Evolutionary conservation across 345 rosid genomes (phyloP).

Genomic region (Anacardium occidentale): DNA sequence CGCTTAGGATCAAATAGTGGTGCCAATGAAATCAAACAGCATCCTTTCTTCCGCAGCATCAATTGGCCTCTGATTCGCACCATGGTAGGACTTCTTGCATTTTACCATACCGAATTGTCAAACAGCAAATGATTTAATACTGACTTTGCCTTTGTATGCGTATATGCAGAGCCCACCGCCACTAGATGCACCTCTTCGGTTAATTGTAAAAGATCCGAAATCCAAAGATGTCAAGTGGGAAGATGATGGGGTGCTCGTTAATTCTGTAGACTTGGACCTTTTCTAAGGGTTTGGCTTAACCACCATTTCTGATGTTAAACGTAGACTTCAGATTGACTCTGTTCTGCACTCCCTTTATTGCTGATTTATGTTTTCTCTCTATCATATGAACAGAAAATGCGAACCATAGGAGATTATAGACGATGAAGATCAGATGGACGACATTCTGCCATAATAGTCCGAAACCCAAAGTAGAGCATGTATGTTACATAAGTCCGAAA

Average conservation of each 20-base stretch:
- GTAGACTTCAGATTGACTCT: too few relatives aligned
- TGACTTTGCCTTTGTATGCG: neutral
- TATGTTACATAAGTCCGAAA: too few relatives aligned
- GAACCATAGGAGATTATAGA: too few relatives aligned
- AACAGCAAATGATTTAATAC: neutral
- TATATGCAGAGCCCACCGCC: constrained; percentile 73
- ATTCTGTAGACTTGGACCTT: constrained; percentile 55
- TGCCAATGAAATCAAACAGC: constrained; percentile 84
- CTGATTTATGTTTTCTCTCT: too few relatives aligned
- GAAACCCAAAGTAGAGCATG: too few relatives aligned
- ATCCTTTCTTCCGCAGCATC: constrained; percentile 82
- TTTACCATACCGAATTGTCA: neutral
- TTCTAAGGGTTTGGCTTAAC: constrained; percentile 45
- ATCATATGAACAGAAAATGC: too few relatives aligned
- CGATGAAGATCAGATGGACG: too few relatives aligned
- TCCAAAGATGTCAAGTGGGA: constrained; percentile 75
- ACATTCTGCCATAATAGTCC: too few relatives aligned
- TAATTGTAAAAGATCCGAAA: constrained; percentile 53
- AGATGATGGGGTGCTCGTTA: constrained; percentile 73
- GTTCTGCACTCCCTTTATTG: too few relatives aligned
- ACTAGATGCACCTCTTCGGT: constrained; percentile 54
- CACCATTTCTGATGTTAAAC: too few relatives aligned
- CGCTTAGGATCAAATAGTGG: constrained; percentile 84
- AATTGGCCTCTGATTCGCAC: constrained; percentile 90
- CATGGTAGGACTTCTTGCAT: constrained; percentile 51